Base-by-base conservation (phyloP, 352 stramenopile species). In the Pythium grandisporangium region DNA sequence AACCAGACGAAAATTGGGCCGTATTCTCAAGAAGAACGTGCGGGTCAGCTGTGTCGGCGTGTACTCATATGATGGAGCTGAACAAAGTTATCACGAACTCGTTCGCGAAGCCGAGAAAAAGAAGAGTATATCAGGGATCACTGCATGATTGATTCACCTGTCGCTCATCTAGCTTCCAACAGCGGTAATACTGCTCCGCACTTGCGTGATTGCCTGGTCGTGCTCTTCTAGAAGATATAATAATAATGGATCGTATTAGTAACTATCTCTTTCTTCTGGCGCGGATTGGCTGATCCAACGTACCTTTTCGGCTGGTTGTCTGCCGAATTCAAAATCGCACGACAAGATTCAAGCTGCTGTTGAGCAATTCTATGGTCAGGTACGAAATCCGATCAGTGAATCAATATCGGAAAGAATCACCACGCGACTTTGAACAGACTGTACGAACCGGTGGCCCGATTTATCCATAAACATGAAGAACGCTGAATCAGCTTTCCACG, bases 41-140 rank as follows among this genome's bases (percentile, higher is more conserved):
- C 94, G 96, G 30, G 77, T 98, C 21, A 96, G 86, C 47, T 96
- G 94, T 29, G 74, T 98, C 13, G 95, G 89, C 10, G 66, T 99
- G 2, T 96, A 98, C 69, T 97, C 86, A 27, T 70, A 92, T 13
- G 89, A 98, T 39, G 95, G 95, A n/a, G 95, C 91, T 2, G 80
- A 97, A 48, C 85, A 97, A 10, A 50, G 93, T n/a, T 93, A 69
- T 40, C 53, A 63, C 19, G 42, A 75, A 10, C 63, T 83, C 22
- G 20, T 79, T 17, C 36, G 37, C 19, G 33, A 38, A 38, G 13
- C 13, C 33, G 19, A 38, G 33, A 38, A 39, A 10, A 16, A 19
- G 5, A 17, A 14, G 5, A 29, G 19, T 24, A n/a, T n/a, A n/a
- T n/a, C n/a, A n/a, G n/a, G n/a, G n/a, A n/a, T n/a, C n/a, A n/a